Percentiles rank a stretch among this genome's conserved stretches.
phyloP scores from a whole-genome alignment of 108 stramenopile genomes.

The Nitzschia putrida region DNA sequence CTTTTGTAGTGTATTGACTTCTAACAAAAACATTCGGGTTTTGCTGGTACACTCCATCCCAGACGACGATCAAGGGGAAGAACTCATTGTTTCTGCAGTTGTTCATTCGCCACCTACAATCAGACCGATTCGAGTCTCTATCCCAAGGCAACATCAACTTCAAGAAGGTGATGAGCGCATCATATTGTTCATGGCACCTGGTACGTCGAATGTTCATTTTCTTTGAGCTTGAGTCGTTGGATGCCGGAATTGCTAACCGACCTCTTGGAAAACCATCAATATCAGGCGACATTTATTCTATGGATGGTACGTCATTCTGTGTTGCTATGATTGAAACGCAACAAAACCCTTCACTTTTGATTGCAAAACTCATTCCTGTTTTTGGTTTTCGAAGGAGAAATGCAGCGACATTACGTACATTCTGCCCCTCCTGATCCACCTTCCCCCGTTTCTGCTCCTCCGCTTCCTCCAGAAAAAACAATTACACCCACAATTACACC shows the following conservation, averaged over 20 bases:
- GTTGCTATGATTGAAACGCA: neutral
- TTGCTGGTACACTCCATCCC: too few species aligned
- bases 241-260: too few species aligned
- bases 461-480: too few species aligned
- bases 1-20: too few species aligned
- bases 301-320: conserved; percentile 40
- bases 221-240: too few species aligned
- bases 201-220: too few species aligned
- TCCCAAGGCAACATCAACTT: neutral
- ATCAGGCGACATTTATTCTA: conserved; percentile 55
- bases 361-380: too few species aligned
- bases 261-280: neutral
- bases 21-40: too few species aligned
- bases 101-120: conserved; percentile 15
- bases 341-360: neutral
- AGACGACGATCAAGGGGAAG: conserved; percentile 60
- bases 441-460: too few species aligned
- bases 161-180: conserved; percentile 40
- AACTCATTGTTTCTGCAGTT: conserved; percentile 18
- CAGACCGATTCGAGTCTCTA: conserved; percentile 2
- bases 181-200: conserved; percentile 33
- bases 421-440: neutral
- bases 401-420: conserved; percentile 10
- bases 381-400: neutral
- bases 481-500: too few species aligned